Percentiles rank a stretch among this genome's conserved stretches.
Conservation (phyloP, 345 rosid species). For the Aquilaria malaccensis region DNA sequence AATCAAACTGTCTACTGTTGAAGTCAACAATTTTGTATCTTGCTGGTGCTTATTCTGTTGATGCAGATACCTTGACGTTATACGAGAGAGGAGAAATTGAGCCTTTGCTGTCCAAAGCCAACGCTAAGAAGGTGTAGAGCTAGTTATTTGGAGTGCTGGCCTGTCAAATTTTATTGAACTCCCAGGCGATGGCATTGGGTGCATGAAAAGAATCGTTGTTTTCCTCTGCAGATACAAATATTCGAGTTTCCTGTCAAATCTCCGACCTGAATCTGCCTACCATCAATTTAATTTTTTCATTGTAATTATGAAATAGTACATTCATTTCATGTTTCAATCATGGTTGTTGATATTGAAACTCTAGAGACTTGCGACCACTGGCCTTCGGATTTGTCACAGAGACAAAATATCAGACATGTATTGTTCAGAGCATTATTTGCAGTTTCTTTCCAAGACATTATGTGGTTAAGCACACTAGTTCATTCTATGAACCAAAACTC, state of each 20-base stretch:
- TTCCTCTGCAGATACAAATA: not conserved
- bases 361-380: no score
- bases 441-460: no score
- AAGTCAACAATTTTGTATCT: not conserved
- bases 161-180: not conserved
- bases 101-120: slow-evolving; percentile 55
- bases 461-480: no score
- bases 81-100: slow-evolving; percentile 66
- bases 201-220: slow-evolving; percentile 4
- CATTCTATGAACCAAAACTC: no score
- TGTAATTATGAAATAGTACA: not conserved
- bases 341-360: no score
- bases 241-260: slow-evolving; percentile 5
- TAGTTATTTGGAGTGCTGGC: slow-evolving; percentile 7
- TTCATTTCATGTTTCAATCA: no score
- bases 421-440: no score
- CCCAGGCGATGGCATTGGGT: not conserved
- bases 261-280: not conserved
- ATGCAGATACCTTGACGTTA: slow-evolving; percentile 74
- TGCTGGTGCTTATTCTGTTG: slow-evolving; percentile 16
- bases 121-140: slow-evolving; percentile 23
- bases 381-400: no score
- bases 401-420: no score
- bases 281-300: slow-evolving; percentile 7
- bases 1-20: not conserved